A percentile compares a stretch with the other conserved stretches of the same genome.
These are phyloP conservation scores for Huntiella savannae DNA, from an alignment of 2,329 filamentous ascomycete genomes.

Conservation along the genomic window DNA sequence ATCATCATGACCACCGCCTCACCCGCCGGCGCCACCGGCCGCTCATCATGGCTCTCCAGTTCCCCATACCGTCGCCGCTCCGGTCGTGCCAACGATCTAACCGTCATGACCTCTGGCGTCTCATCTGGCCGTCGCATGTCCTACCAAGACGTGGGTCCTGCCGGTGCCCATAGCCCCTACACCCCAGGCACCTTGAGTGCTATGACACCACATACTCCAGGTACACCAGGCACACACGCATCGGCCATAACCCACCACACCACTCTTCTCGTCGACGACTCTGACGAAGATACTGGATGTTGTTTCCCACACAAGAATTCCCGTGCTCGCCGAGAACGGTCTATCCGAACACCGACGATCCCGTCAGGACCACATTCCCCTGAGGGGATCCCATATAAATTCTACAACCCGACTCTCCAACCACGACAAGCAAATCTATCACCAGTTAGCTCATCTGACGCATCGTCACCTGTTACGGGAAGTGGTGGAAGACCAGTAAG, in stretches of 20 bases:
- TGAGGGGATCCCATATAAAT: constrained; percentile 9
- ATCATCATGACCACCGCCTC: constrained; percentile 21
- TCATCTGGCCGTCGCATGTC: not conserved
- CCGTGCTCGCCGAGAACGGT: constrained; percentile 6
- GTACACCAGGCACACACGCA: not conserved
- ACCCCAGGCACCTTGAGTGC: not conserved
- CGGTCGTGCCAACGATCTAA: constrained; percentile 4
- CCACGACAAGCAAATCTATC: not conserved
- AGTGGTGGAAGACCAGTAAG: too few species aligned
- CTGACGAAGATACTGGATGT: constrained; percentile 1
- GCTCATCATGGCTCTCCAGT: constrained; percentile 23
- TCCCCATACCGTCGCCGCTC: constrained; percentile 13
- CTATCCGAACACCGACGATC: constrained; percentile 12
- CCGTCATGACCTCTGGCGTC: not conserved
- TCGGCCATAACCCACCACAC: constrained; percentile 1
- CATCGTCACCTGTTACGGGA: too few species aligned
- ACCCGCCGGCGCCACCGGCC: constrained; percentile 22
- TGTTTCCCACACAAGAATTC: not conserved
- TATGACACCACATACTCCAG: constrained; percentile 1
- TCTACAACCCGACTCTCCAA: constrained; percentile 4
- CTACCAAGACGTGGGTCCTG: not conserved
- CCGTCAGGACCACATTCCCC: constrained; percentile 1
- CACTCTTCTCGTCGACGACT: not conserved
- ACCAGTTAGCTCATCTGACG: too few species aligned
- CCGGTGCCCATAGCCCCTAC: not conserved